Conservation (phyloP, 768 basidiomycete species). For the Rhizopogon vulgaris region DNA sequence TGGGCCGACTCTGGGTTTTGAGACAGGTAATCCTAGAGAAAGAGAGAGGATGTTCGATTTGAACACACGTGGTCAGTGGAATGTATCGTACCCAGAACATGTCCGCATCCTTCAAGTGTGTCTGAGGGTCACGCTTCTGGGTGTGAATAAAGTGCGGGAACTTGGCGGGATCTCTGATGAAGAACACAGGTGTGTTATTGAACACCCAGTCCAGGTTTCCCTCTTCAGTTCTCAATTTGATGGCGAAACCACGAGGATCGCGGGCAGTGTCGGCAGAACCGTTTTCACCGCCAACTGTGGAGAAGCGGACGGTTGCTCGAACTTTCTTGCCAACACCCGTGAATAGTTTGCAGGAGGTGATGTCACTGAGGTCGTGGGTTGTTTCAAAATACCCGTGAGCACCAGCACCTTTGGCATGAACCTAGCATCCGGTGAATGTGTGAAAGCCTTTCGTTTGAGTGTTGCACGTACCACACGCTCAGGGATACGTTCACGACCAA, state of each 20-base stretch:
- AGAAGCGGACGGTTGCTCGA: conserved; percentile 79
- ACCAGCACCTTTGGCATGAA: conserved; percentile 89
- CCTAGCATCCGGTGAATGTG: conserved; percentile 39
- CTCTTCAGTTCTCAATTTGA: conserved; percentile 84
- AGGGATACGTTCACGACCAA: conserved; percentile 93
- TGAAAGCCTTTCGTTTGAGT: background rate
- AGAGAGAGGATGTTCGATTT: conserved; percentile 18
- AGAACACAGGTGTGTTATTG: conserved; percentile 92
- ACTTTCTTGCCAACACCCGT: conserved; percentile 61
- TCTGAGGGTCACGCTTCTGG: conserved; percentile 87
- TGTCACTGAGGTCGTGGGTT: conserved; percentile 79
- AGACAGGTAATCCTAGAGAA: conserved; percentile 73
- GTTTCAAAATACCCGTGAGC: conserved; percentile 92
- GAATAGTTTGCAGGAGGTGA: conserved; percentile 69
- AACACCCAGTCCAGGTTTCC: conserved; percentile 92
- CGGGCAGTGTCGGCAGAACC: conserved; percentile 91
- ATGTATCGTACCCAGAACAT: conserved; percentile 64
- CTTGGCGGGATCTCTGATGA: conserved; percentile 80
- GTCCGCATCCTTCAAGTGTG: conserved; percentile 83
- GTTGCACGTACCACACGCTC: conserved; percentile 71
- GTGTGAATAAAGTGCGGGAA: conserved; percentile 96
- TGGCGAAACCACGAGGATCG: conserved; percentile 89
- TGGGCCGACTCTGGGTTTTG: conserved; percentile 88
- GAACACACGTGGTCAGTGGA: conserved; percentile 18
- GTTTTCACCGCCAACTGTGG: conserved; percentile 84